phyloP scores from a whole-genome alignment of 1,284 basidiomycete genomes.

The Ceratorhiza oryzae-sativae region DNA sequence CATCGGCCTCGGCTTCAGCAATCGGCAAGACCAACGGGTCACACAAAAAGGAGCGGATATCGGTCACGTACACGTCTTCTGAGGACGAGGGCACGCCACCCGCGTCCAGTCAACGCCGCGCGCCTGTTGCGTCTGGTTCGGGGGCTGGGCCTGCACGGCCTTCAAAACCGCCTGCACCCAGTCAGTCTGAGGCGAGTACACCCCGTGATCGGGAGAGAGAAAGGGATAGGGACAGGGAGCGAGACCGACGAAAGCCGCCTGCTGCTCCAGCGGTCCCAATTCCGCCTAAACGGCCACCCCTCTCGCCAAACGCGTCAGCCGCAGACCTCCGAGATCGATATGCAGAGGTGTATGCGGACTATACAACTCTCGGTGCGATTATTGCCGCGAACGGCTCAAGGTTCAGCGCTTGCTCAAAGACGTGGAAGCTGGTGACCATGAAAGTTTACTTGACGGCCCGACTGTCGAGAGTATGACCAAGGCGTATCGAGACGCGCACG shows the following conservation, averaged over 20 bases:
- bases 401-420: conserved; percentile 22
- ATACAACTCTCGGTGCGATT: conserved; percentile 3
- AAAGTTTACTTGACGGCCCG: background rate
- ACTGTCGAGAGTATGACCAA: conserved; percentile 27
- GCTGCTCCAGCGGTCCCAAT: background rate
- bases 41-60: conserved; percentile 33
- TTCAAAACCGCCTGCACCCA: conserved; percentile 7
- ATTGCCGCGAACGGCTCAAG: conserved; percentile 14
- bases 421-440: conserved; percentile 24
- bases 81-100: conserved; percentile 29
- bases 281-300: conserved; percentile 23
- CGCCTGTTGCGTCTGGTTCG: background rate
- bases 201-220: conserved; percentile 18
- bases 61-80: conserved; percentile 28
- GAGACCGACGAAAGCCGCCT: conserved; percentile 25
- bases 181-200: conserved; percentile 15
- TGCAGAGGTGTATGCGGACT: conserved; percentile 27
- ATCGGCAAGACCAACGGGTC: conserved; percentile 15
- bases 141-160: background rate
- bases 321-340: conserved; percentile 30
- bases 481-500: conserved; percentile 34
- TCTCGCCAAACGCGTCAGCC: conserved; percentile 11
- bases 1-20: background rate
- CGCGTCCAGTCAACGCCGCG: background rate
- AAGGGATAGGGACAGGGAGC: conserved; percentile 1